Base-by-base conservation (phyloP, 2,329 filamentous ascomycete genomes). In the Ophiostoma triangulosporum region DNA sequence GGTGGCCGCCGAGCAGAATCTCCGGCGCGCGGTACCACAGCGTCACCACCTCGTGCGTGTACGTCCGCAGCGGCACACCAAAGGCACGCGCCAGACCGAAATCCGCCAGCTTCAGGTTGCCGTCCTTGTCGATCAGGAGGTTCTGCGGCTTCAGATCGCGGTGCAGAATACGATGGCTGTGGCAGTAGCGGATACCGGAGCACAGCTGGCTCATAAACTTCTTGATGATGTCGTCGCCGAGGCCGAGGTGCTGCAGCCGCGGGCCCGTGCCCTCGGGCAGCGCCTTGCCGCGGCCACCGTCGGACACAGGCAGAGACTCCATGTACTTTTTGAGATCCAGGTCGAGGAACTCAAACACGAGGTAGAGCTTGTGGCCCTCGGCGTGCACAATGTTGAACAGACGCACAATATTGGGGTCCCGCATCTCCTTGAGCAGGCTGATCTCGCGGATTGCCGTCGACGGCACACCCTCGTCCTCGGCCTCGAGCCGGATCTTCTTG, bases 321-420 rank as follows among this genome's bases (percentile, higher is more conserved):
- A 95, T 95, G 71, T 93, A 94, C 68, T 93, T 93, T 73, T 95
- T 95, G 60, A 95, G 72, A 63, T 95, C 88, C 52, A 89, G 76
- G 63, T 94, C 88, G 60, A 94, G 81, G 67, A 86, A 94, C 67
- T 95, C 88, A 60, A 88, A 85, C 59, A 94, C 88, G 35, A 95
- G 83, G 69, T 94, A 94, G 36, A 95, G 80, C 70, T 94, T 95
- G 72, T 93, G 86, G 57, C 88, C 88, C 67, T 95, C 88, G 64
- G 88, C 87, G 66, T 94, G 88, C 50, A 95, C 87, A 59, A 94
- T 94, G 73, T 95, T 93, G 63, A 88, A 68, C 51, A 95, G 78
- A 59, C 81, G 81, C 58, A 95, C 86, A 62, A 94, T 90, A 69
- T 89, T 91, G 57, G 85, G 83, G 67, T 94, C 84, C 65, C 84